Evolutionary conservation across 495 filamentous ascomycete species (phyloP), one percentile per base, ranked within the genome.

Genomic region (Podospora bellae-mahoneyi): DNA sequence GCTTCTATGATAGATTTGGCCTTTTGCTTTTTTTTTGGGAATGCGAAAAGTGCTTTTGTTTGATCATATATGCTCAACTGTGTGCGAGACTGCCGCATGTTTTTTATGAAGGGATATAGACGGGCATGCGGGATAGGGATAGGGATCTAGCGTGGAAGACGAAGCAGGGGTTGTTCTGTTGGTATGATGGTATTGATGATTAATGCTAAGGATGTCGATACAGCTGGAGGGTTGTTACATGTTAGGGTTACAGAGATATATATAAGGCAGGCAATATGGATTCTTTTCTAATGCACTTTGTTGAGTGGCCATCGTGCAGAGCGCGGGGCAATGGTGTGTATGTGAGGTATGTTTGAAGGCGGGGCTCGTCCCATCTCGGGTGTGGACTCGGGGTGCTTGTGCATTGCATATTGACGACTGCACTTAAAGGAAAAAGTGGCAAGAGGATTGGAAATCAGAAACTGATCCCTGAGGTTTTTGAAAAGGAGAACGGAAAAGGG

Each of bases 21-120:
- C 56, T 59, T 59, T 20, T 59, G 19, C 56, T 59, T 59, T 59
- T 59, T 59, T 59, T 59, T 59, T 27, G 13, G 56, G 26, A 59
- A 59, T 59, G 56, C 56, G 56, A 59, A 59, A 59, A 59, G 13
- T 59, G 56, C 7, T 48, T 48, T 48, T 23, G 26, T 20, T 59
- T 16, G 56, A 27, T 59, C 26, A 27, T 59, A 3, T 59, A 20
- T 9, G 19, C 2, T 27, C 15, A 23, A 23, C 7, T 59, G 56
- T 23, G 19, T 59, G 19, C 2, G 26, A 9, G n/a, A 27, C 18
- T 59, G 9, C 16, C 0, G 18, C 26, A 27, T 59, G 56, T 5
- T 20, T 20, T 59, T 59, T 3, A 23, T 59, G 19, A 20, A 23
- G 19, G 56, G 56, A n/a, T 59, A 27, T 48, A 48, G 34, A 39